These are phyloP conservation scores for Gynochthodes officinalis DNA, from an alignment of 257 asterid genomes.

Conservation along the genomic window DNA sequence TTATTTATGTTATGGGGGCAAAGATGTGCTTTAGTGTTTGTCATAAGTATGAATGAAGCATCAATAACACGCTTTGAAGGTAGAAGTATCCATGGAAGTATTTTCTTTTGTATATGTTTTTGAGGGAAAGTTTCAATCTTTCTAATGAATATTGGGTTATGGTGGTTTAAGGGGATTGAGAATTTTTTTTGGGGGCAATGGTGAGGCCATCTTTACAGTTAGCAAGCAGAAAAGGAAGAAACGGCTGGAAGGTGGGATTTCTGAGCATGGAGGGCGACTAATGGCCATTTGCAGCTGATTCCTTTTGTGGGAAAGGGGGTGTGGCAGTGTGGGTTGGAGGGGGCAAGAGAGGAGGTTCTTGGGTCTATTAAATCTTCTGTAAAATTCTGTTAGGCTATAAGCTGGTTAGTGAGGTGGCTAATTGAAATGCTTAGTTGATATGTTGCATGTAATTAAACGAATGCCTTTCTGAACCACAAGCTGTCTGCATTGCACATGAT, in stretches of 20 bases:
- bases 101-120: background rate
- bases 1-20: background rate
- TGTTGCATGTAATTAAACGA: background rate
- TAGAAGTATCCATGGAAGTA: background rate
- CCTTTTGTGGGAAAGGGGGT: background rate
- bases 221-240: background rate
- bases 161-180: background rate
- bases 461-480: background rate
- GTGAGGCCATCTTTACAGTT: background rate
- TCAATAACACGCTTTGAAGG: background rate
- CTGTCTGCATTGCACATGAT: background rate
- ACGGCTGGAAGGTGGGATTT: constrained; percentile 3
- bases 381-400: background rate
- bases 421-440: background rate
- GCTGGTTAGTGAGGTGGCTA: background rate
- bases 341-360: no score
- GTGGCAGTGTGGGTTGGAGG: background rate
- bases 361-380: background rate
- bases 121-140: background rate
- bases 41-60: background rate
- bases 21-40: no score
- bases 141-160: background rate
- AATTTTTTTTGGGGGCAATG: background rate
- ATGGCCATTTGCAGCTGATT: background rate
- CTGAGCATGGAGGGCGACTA: background rate